Evolutionary conservation across 805 yeast genomes (phyloP).

Genomic region (Candida silvicultrix): DNA sequence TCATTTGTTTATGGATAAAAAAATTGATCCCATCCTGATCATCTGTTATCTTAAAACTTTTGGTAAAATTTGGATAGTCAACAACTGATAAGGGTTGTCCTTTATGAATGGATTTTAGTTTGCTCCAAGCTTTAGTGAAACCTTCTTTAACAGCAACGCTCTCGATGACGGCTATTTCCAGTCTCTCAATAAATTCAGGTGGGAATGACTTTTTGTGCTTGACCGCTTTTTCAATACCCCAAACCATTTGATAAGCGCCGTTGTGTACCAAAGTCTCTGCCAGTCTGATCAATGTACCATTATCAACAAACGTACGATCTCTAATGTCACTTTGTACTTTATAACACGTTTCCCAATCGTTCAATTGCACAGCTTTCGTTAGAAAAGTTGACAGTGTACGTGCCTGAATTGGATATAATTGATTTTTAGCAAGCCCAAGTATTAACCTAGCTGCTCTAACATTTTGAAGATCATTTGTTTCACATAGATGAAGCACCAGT

Average conservation of each 20-base stretch:
- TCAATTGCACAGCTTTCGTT: slow-evolving; percentile 5
- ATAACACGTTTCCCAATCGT: slow-evolving; percentile 1
- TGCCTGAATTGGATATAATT: slow-evolving; percentile 5
- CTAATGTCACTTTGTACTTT: slow-evolving; percentile 5
- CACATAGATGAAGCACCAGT: slow-evolving; percentile 7
- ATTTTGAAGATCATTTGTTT: slow-evolving; percentile 2
- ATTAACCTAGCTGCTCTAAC: slow-evolving; percentile 1
- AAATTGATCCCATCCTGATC: neutral
- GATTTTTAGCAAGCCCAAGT: neutral
- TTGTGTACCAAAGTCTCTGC: slow-evolving; percentile 5
- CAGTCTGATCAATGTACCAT: slow-evolving; percentile 10
- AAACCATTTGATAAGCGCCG: slow-evolving; percentile 6
- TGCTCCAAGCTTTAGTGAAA: slow-evolving; percentile 5
- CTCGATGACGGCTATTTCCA: slow-evolving; percentile 6
- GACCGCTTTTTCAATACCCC: slow-evolving; percentile 3
- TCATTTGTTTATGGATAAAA: neutral
- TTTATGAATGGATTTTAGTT: slow-evolving; percentile 2
- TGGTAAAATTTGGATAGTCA: slow-evolving; percentile 13
- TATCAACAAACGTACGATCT: slow-evolving; percentile 7
- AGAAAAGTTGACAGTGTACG: slow-evolving; percentile 9
- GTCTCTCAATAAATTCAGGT: slow-evolving; percentile 1
- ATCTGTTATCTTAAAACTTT: neutral
- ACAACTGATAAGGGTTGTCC: slow-evolving; percentile 3
- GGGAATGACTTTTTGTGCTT: slow-evolving; percentile 2
- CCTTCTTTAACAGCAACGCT: slow-evolving; percentile 6